Evolutionary conservation across 2,329 filamentous ascomycete genomes (phyloP).

Genomic region (Colletotrichum sp.): DNA sequence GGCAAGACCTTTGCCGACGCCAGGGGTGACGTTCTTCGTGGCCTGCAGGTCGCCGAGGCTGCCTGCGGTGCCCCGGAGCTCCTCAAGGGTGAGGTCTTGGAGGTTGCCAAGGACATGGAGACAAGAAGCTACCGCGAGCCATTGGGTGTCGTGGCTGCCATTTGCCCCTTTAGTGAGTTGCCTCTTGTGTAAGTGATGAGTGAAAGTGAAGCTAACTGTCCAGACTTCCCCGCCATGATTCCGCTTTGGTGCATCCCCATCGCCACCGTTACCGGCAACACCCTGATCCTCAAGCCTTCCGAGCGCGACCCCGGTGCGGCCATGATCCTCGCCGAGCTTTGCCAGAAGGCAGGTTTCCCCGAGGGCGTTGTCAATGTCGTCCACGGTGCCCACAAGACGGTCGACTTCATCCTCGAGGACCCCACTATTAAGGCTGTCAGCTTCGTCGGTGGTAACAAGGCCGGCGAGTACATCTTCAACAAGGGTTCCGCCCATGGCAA

Average conservation of each 20-base stretch:
- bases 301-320: conserved; percentile 84
- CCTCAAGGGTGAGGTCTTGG: conserved; percentile 81
- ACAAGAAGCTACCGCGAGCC: conserved; percentile 83
- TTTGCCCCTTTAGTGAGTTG: conserved; percentile 82
- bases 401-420: conserved; percentile 87
- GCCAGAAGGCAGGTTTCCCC: conserved; percentile 81
- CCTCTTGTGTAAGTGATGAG: not conserved
- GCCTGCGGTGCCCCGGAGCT: conserved; percentile 82
- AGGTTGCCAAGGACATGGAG: conserved; percentile 91
- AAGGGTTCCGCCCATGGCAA: conserved; percentile 85
- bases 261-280: conserved; percentile 84
- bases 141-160: conserved; percentile 80
- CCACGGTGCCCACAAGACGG: conserved; percentile 79
- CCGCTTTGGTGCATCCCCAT: conserved; percentile 91
- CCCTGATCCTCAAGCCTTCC: conserved; percentile 83
- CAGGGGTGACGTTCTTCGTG: conserved; percentile 80
- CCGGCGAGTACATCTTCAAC: conserved; percentile 84
- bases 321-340: conserved; percentile 85
- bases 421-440: conserved; percentile 85
- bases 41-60: conserved; percentile 84
- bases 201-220: conserved; percentile 7
- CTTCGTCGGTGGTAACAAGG: conserved; percentile 88
- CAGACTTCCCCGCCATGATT: conserved; percentile 92
- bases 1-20: conserved; percentile 89
- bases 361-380: conserved; percentile 83